Evolutionary conservation across 2,329 filamentous ascomycete genomes (phyloP), one percentile per base, ranked within the genome.

Genomic region (Lasiodiplodia theobromae): DNA sequence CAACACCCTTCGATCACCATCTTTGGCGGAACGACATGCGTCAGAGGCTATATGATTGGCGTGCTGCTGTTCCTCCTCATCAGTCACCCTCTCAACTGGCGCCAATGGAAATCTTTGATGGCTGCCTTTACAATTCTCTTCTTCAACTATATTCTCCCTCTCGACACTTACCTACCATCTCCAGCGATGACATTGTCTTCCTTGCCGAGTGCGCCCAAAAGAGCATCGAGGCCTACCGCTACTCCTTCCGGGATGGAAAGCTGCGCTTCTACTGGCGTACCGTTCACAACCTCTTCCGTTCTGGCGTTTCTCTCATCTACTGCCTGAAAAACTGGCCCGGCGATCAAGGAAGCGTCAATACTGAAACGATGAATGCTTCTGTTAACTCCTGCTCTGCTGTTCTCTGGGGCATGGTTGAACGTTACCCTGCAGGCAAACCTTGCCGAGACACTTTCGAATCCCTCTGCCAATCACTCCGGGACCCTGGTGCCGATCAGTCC

Each of bases 311-410:
- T 1, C 54, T 58, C n/a, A 40, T 58, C n/a, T 58, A 58, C 21
- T 58, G 18, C 10, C 16, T 58, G 12, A 58, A 58, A n/a, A 58
- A 58, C 5, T 58, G 54, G 54, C 54, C 54, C 7, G n/a, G 34
- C 2, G 18, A 44, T 14, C 54, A 10, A 12, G 11, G 16, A 12
- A 18, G 40, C 16, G 1, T 58, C 14, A n/a, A 58, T 8, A 44
- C 37, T 3, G 28, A 8, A 44, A 40, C 18, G 5, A 58, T 40
- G 37, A 40, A 40, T 12, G 34, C 54, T 12, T 40, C 21, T 5
- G 37, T 58, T 21, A 40, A 58, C 34, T 58, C 54, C n/a, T 58
- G 54, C 18, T 58, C 54, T 40, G 54, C 54, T 12, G 54, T 58
- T 25, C 54, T 58, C 14, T 58, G 54, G 54, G 54, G 54, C 2